Base-by-base conservation (phyloP, 208 protist genomes). In the Leishmania amazonensis region DNA sequence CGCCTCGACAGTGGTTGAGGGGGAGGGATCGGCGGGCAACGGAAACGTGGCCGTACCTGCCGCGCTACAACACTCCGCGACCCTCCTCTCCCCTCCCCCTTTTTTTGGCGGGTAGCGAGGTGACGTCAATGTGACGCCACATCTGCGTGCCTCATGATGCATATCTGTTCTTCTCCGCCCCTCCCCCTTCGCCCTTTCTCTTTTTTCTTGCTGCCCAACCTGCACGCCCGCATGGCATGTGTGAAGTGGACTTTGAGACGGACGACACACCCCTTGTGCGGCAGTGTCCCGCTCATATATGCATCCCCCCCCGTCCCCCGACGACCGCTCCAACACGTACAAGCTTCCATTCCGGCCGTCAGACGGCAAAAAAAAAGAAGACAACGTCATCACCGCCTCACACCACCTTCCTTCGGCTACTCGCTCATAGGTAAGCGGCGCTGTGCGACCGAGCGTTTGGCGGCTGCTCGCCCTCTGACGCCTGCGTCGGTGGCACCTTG, bases 291-390 rank as follows among this genome's bases (percentile, higher is more conserved):
- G n/a, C 31, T 5, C 28, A 31, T 31, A 31, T 62, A 62, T 62
- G 7, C 28, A 31, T 62, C 5, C 57, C 4, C 47, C 7, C 28
- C 57, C 31, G 19, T 57, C 54, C 11, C 51, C 77, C 74, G 47
- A 81, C 78, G 28, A 38, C 2, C 67, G n/a, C 67, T 5, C 35
- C 53, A 49, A 81, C 68, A 64, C 70, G 6, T 38, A 62, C 77
- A 8, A 70, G 19, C 65, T 70, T 31, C 58, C 7, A 64, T 64
- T 15, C 58, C 24, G 31, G 31, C 3, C 58, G 58, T 64, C 28
- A 9, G 35, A 0, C 6, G 19, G 57, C 24, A 62, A 31, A 45
- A 17, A 53, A 7, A 4, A 38, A 28, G 11, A 35, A 4, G 21
- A 28, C 9, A 35, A 19, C 70, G 47, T 28, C 9, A n/a, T 72